Base-by-base conservation (phyloP, 345 rosid genomes). In the Murraya paniculata region DNA sequence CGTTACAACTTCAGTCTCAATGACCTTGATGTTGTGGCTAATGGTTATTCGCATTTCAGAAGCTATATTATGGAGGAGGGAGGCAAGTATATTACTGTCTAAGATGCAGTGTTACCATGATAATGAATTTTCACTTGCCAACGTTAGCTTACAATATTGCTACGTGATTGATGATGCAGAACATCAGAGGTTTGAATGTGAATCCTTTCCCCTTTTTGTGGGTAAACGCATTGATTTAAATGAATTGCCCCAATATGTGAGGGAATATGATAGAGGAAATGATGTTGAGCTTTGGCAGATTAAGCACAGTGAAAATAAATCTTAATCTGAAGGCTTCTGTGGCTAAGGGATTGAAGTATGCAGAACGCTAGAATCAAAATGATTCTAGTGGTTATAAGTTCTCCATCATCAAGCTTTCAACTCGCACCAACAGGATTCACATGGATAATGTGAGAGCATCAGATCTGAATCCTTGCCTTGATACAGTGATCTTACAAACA, bases 281-380 rank as follows among this genome's bases (percentile, higher is more conserved):
- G 93, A 93, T 22, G 84, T 92, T 7, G 98, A 92, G 83, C 86
- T 93, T 58, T 95, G 99, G 99, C 86, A 89, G 84, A 93, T 95
- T 64, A 86, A 68, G 84, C 87, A 79, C 80, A 61, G 38, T 5
- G 73, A 81, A 81, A 57, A 53, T 33, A 57, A 45, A 50, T 35
- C 24, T 16, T 53, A 59, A 81, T 35, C 2, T 1, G 6, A 55
- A 72, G 64, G 31, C 28, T 62, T 59, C 48, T 28, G 30, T 75
- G 33, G 25, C 78, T 2, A 19, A 14, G 31, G 31, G 7, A 48
- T 53, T 13, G 2, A 22, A 22, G 71, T 31, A 60, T 60, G 53
- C 67, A 11, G 68, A 18, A 25, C 77, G 13, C 27, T 45, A 11
- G 50, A 11, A 13, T 45, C 11, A 45, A n/a, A n/a, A 36, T 39